These are phyloP conservation scores for Trichomonascaceae sp. DNA, from an alignment of 1,139 yeast genomes.

Conservation along the genomic window DNA sequence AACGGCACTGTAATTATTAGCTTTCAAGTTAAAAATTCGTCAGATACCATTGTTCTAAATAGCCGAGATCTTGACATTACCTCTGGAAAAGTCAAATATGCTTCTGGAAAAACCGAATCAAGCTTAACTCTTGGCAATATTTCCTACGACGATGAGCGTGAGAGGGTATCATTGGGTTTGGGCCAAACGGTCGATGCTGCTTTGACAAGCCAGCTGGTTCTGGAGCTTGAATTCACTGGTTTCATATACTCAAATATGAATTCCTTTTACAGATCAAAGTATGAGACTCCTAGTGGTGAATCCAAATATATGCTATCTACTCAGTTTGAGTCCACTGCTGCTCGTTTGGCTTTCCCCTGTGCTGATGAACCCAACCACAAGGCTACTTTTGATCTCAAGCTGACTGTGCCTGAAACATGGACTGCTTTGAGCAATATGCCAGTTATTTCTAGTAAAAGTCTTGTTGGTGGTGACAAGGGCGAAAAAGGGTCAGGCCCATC, in stretches of 20 bases:
- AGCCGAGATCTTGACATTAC: slow-evolving; percentile 29
- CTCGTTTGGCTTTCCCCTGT: slow-evolving; percentile 80
- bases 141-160: slow-evolving; percentile 15
- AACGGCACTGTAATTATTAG: slow-evolving; percentile 48
- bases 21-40: slow-evolving; percentile 31
- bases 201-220: slow-evolving; percentile 18
- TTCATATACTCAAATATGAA: slow-evolving; percentile 70
- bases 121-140: slow-evolving; percentile 12
- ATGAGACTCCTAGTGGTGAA: slow-evolving; percentile 53
- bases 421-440: slow-evolving; percentile 77
- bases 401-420: slow-evolving; percentile 49
- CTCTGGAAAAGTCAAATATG: slow-evolving; percentile 13
- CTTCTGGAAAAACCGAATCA: slow-evolving; percentile 18
- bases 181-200: slow-evolving; percentile 31
- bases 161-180: slow-evolving; percentile 25
- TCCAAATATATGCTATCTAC: slow-evolving; percentile 67
- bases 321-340: slow-evolving; percentile 82
- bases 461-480: slow-evolving; percentile 42
- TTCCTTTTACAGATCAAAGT: slow-evolving; percentile 76
- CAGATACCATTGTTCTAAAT: slow-evolving; percentile 28
- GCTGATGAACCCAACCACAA: slow-evolving; percentile 75
- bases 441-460: slow-evolving; percentile 40
- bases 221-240: slow-evolving; percentile 61
- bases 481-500: slow-evolving; percentile 29
- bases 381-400: slow-evolving; percentile 61